Percentiles rank a stretch among this genome's conserved stretches.
These are phyloP conservation scores for Dujonia santamariae DNA, from an alignment of 1,139 yeast species.

Conservation along the genomic window DNA sequence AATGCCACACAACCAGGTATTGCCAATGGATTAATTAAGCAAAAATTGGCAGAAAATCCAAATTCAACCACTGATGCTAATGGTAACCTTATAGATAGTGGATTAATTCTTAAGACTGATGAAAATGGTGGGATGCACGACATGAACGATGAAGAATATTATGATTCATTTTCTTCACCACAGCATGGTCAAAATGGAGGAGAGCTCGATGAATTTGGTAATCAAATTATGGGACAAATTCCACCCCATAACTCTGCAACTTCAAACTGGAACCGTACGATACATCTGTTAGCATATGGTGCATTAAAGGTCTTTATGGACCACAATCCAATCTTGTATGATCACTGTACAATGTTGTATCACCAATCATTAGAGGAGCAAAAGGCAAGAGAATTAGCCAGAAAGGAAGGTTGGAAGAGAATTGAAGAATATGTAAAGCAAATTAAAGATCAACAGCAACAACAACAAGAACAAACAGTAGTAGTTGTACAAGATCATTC, in stretches of 20 bases:
- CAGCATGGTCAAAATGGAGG: conserved; percentile 20
- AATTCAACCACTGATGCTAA: conserved; percentile 43
- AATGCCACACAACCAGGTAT: conserved; percentile 49
- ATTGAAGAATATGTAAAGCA: conserved; percentile 59
- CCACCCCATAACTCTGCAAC: conserved; percentile 49
- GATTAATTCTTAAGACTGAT: conserved; percentile 28
- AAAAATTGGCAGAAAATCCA: conserved; percentile 40
- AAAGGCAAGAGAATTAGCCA: conserved; percentile 54
- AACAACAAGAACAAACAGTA: conserved; percentile 9
- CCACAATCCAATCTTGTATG: conserved; percentile 86
- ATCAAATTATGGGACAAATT: conserved; percentile 14
- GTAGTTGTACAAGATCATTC: conserved; percentile 2
- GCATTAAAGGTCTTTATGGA: conserved; percentile 93
- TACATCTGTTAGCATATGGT: conserved; percentile 85
- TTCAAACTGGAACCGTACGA: conserved; percentile 83
- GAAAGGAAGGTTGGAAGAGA: conserved; percentile 74
- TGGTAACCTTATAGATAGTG: conserved; percentile 43
- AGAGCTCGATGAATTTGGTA: conserved; percentile 26
- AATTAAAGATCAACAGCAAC: conserved; percentile 16
- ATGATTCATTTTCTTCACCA: conserved; percentile 40
- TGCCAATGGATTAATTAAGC: conserved; percentile 48
- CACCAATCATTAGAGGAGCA: conserved; percentile 72
- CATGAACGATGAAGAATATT: conserved; percentile 45
- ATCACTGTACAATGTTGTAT: conserved; percentile 85
- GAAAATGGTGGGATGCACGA: conserved; percentile 17